These are phyloP conservation scores for Hirschioporus abietinus DNA, from an alignment of 768 basidiomycete species.

Conservation along the genomic window DNA sequence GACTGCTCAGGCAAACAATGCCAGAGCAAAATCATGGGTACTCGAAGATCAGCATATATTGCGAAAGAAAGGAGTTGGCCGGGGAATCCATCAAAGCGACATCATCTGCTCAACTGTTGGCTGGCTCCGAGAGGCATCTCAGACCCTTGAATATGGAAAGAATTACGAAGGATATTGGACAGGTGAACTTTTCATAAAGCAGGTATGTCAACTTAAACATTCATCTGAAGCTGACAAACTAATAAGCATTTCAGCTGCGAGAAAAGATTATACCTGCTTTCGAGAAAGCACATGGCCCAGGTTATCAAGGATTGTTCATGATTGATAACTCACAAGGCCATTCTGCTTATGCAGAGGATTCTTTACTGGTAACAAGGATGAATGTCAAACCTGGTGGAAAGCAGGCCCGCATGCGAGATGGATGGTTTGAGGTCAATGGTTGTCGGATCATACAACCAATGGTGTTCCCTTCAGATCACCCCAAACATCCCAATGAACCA, in stretches of 20 bases:
- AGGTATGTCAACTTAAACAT: constrained; percentile 17
- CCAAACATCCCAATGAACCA: constrained; percentile 16
- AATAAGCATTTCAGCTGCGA: constrained; percentile 11
- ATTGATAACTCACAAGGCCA: constrained; percentile 41
- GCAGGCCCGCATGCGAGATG: constrained; percentile 15
- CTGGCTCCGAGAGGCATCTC: constrained; percentile 25
- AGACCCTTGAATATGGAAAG: constrained; percentile 36
- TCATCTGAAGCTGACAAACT: neutral
- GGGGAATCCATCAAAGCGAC: constrained; percentile 32
- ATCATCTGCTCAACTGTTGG: constrained; percentile 33
- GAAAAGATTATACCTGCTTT: constrained; percentile 20
- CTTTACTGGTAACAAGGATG: constrained; percentile 27
- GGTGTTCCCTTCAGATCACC: constrained; percentile 4
- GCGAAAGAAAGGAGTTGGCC: constrained; percentile 33
- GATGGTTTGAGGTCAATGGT: constrained; percentile 15
- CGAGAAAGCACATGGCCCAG: constrained; percentile 13
- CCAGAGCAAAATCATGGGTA: constrained; percentile 29
- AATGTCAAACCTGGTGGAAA: constrained; percentile 16
- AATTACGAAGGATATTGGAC: constrained; percentile 38
- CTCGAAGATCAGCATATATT: constrained; percentile 27
- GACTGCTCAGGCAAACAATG: constrained; percentile 36
- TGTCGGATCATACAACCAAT: constrained; percentile 8
- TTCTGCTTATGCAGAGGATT: constrained; percentile 32
- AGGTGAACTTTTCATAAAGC: constrained; percentile 28
- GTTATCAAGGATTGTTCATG: constrained; percentile 30